Conservation (phyloP, 352 stramenopile species). For the Peronosclerospora sorghi region DNA sequence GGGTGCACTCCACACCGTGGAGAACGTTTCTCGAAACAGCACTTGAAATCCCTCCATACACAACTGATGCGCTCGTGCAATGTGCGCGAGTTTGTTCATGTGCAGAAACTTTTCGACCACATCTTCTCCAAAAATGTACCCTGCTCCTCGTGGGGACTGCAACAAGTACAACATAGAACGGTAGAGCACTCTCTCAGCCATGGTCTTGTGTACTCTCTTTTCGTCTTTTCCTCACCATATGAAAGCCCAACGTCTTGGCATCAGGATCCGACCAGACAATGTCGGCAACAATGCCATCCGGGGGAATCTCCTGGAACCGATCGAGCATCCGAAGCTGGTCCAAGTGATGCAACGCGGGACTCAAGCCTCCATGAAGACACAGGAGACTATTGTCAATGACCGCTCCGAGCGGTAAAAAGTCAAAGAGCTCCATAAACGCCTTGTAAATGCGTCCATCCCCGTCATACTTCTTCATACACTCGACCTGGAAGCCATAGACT, state of each 20-base stretch:
- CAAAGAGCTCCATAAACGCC: conserved; percentile 69
- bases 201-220: conserved; percentile 27
- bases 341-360: conserved; percentile 65
- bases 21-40: conserved; percentile 65
- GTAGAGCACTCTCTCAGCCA: not conserved
- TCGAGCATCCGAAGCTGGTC: conserved; percentile 89
- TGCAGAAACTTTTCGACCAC: conserved; percentile 79
- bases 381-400: conserved; percentile 53
- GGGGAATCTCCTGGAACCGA: conserved; percentile 70
- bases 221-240: conserved; percentile 39
- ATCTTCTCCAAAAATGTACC: conserved; percentile 83
- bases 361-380: conserved; percentile 57
- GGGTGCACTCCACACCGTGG: conserved; percentile 75
- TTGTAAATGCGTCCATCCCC: conserved; percentile 64
- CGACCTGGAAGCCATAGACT: conserved; percentile 78
- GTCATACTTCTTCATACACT: conserved; percentile 82
- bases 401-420: conserved; percentile 76
- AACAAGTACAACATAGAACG: conserved; percentile 33
- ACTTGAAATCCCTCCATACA: conserved; percentile 81
- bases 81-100: conserved; percentile 67
- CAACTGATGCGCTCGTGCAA: conserved; percentile 74
- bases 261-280: conserved; percentile 82
- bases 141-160: conserved; percentile 62
- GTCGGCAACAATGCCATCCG: conserved; percentile 67
- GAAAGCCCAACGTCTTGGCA: conserved; percentile 75